Percentiles rank a stretch among this genome's conserved stretches.
These are phyloP conservation scores for Eucalyptus cloeziana DNA, from an alignment of 345 rosid genomes.

Conservation along the genomic window DNA sequence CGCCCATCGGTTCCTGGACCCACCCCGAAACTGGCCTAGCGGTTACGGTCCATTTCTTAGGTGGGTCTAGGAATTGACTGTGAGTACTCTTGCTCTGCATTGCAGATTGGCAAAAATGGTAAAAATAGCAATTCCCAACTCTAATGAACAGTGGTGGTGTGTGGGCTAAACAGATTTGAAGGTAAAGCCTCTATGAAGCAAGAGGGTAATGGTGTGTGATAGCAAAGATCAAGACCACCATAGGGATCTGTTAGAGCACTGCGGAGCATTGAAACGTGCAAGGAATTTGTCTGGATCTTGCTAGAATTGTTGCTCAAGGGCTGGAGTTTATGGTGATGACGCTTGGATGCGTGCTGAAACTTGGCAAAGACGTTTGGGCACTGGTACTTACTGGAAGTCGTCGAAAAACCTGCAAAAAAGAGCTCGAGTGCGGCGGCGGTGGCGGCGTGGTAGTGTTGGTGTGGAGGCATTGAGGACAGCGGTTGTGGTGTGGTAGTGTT, in stretches of 20 bases:
- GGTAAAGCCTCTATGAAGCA: background rate
- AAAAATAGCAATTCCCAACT: background rate
- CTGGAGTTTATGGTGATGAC: background rate
- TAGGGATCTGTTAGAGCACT: background rate
- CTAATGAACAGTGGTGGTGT: background rate
- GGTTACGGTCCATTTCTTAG: too few relatives aligned
- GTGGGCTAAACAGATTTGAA: background rate
- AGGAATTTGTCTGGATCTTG: background rate
- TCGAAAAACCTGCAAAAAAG: background rate
- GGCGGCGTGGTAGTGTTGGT: background rate
- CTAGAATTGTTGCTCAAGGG: background rate
- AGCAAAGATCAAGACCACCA: background rate
- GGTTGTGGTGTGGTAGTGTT: background rate
- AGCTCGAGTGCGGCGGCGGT: accelerated
- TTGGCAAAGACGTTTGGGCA: background rate
- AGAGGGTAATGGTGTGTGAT: background rate
- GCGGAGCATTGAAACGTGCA: background rate
- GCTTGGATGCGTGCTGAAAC: background rate
- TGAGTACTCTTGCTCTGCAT: background rate
- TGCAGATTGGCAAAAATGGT: background rate
- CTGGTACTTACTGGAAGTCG: background rate
- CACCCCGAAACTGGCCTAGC: too few relatives aligned
- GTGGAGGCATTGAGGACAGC: too few relatives aligned
- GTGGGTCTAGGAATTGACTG: background rate
- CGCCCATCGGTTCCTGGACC: accelerated